These are phyloP conservation scores for Apiospora kogelbergensis DNA, from an alignment of 2,329 filamentous ascomycete species.

Conservation along the genomic window DNA sequence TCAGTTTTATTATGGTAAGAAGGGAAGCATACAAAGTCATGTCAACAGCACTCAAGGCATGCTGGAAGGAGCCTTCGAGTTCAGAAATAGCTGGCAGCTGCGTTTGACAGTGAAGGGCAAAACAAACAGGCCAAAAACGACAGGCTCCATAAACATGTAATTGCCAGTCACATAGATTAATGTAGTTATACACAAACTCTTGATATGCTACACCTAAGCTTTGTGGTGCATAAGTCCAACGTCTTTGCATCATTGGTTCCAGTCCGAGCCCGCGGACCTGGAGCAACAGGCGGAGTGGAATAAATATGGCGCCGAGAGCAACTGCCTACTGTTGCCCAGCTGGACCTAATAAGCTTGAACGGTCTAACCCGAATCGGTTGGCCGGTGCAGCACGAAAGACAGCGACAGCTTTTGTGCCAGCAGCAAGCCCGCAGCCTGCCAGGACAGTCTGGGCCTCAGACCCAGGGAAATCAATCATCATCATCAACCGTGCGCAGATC, in stretches of 20 bases:
- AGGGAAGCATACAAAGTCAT: no score
- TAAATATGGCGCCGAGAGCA: constrained; percentile 1
- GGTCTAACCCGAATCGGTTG: background rate
- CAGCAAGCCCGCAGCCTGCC: background rate
- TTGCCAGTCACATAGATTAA: no score
- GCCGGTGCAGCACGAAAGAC: background rate
- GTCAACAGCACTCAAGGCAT: background rate
- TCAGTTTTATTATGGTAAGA: no score
- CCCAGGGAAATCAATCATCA: constrained; percentile 2
- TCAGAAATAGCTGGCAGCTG: no score
- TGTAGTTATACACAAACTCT: no score
- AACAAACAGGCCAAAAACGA: no score
- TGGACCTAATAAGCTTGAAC: background rate
- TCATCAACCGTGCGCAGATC: constrained; percentile 3
- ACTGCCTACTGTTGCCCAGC: background rate
- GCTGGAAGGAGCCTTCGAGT: no score
- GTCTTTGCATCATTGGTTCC: no score
- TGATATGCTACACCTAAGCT: no score
- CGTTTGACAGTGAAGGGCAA: no score
- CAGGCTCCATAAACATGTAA: no score
- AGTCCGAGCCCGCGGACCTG: background rate
- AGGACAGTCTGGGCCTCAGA: background rate
- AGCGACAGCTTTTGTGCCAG: background rate
- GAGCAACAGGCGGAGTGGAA: constrained; percentile 5
- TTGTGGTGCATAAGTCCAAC: no score